Evolutionary conservation across 352 stramenopile species (phyloP).

Genomic region (Pythium apleroticum): DNA sequence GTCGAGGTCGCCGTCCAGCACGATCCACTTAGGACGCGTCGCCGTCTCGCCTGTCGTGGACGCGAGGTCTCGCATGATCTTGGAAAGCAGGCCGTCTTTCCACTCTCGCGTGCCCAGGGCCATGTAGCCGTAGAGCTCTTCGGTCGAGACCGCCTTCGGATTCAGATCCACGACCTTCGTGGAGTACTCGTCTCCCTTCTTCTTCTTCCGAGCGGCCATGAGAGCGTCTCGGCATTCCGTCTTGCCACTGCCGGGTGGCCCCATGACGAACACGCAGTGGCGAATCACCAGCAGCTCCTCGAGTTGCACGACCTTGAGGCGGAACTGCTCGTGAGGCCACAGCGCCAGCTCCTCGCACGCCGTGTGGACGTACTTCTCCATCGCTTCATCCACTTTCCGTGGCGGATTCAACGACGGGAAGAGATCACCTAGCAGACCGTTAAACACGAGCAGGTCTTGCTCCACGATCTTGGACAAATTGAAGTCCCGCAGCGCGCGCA

Average conservation of each 20-base stretch:
- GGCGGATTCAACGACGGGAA: conserved; percentile 91
- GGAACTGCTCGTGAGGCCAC: conserved; percentile 92
- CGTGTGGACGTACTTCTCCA: conserved; percentile 90
- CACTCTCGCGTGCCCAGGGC: conserved; percentile 92
- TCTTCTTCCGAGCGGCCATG: conserved; percentile 73
- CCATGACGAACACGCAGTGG: conserved; percentile 97
- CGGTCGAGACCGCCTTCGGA: conserved; percentile 94
- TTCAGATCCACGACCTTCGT: conserved; percentile 91
- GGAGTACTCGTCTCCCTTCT: conserved; percentile 56
- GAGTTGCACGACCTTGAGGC: conserved; percentile 94
- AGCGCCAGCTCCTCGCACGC: conserved; percentile 89
- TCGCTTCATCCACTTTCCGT: conserved; percentile 82
- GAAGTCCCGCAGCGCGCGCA: conserved; percentile 95
- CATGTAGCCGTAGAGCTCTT: conserved; percentile 97
- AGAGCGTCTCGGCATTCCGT: conserved; percentile 93
- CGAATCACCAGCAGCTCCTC: conserved; percentile 93
- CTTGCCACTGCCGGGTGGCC: conserved; percentile 91
- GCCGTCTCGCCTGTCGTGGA: conserved; percentile 35
- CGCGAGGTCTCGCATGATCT: conserved; percentile 92
- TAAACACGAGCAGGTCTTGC: conserved; percentile 93
- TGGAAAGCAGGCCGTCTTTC: conserved; percentile 94
- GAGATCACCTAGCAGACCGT: conserved; percentile 90
- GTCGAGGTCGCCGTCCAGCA: conserved; percentile 91
- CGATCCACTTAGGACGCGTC: conserved; percentile 91
- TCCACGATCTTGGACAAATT: conserved; percentile 96